Percentiles rank a stretch among this genome's conserved stretches.
phyloP scores from a whole-genome alignment of 345 rosid species.

The Aquilaria yunnanensis region DNA sequence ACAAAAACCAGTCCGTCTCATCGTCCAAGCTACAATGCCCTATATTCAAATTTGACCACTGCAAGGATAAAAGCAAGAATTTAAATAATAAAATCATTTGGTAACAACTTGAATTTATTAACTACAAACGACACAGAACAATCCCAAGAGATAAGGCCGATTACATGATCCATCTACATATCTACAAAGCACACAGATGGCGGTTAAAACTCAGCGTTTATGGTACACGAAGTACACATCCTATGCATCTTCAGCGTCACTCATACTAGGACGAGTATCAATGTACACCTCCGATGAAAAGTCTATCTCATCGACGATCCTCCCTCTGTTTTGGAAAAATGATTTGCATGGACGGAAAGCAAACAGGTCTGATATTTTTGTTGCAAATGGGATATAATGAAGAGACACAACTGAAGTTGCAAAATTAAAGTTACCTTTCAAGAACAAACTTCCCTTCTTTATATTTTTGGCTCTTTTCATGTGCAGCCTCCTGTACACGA shows the following conservation, averaged over 20 bases:
- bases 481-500: slow-evolving; percentile 56
- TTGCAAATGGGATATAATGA: neutral
- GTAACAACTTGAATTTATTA: too few species aligned
- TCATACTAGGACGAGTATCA: slow-evolving; percentile 48
- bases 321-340: slow-evolving; percentile 34
- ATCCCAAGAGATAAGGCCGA: too few species aligned
- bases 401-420: slow-evolving; percentile 1
- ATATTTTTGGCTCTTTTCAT: slow-evolving; percentile 64
- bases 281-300: slow-evolving; percentile 51
- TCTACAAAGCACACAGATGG: neutral
- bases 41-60: too few species aligned
- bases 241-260: slow-evolving; percentile 50
- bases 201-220: neutral
- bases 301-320: slow-evolving; percentile 77
- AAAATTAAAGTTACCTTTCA: slow-evolving; percentile 43
- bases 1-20: too few species aligned
- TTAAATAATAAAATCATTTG: too few species aligned
- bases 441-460: slow-evolving; percentile 82
- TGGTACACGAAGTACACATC: neutral
- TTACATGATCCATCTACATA: neutral
- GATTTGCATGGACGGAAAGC: neutral
- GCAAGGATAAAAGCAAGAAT: too few species aligned
- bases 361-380: neutral
- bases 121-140: too few species aligned
- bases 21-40: too few species aligned